Evolutionary conservation across 768 basidiomycete species (phyloP), one percentile per base, ranked within the genome.

Genomic region (Boletus sp.): DNA sequence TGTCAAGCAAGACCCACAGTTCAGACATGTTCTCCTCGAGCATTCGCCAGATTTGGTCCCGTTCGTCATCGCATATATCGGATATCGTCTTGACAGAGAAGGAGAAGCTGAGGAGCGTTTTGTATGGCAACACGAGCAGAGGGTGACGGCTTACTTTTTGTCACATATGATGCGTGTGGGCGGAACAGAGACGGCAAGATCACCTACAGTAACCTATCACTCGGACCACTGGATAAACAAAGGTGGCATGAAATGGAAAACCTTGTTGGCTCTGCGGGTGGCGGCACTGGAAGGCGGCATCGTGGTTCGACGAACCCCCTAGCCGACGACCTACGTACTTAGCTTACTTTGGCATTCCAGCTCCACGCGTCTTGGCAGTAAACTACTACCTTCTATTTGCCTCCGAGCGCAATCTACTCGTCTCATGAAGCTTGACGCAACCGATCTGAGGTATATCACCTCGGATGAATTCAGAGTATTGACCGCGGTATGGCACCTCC

Each of bases 381-480:
- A 37, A 24, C 33, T 28, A 47, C 11, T 15, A 18, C 20, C 29
- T 17, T 46, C 33, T 11, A 33, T 8, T 5, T 33, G 17, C 37
- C 50, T 5, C n/a, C 40, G 8, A 18, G 4, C 9, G 28, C 52
- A 2, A 33, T n/a, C 41, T 24, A 44, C 40, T 24, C 24, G 24
- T 24, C 2, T 32, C 50, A 97, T 97, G 94, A 95, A 92, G 77
- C 81, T 98, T 50, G 94, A 97, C 71, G 92, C 90, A 20, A 94
- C 92, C 18, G 97, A 98, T 77, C 80, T 99, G 58, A 79, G 96
- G 73, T 99, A 98, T 72, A 77, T 98, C 54, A 86, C 90, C 4
- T 78, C 88, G 9, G 95, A 98, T 50, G 95, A 98, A 67, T 99
- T 98, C 73, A 77, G 95, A 53, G 94, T 97, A n/a, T 78, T 99